Percentiles rank a stretch among this genome's conserved stretches.
These are phyloP conservation scores for Hyphodiscus hymeniophilus DNA, from an alignment of 495 filamentous ascomycete genomes.

Conservation along the genomic window DNA sequence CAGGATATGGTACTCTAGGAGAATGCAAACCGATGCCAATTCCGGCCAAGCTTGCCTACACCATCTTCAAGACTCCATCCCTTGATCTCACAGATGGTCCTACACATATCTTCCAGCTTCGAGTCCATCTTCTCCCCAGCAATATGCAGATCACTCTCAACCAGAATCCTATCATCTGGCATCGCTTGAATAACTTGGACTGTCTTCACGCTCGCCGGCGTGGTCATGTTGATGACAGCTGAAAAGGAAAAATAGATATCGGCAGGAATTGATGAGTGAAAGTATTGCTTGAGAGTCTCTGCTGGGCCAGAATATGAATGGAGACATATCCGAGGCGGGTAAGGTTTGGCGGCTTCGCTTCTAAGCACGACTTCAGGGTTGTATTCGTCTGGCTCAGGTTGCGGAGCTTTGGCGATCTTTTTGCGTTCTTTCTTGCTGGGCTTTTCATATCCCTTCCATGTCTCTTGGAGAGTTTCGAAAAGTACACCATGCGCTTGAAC, in stretches of 20 bases:
- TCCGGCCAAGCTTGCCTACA: conserved; percentile 56
- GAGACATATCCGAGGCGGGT: conserved; percentile 84
- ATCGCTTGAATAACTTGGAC: conserved; percentile 61
- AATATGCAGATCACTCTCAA: conserved; percentile 85
- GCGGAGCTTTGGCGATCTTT: conserved; percentile 29
- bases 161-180: conserved; percentile 69
- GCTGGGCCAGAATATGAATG: conserved; percentile 87
- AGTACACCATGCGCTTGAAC: conserved; percentile 84
- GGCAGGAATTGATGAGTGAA: conserved; percentile 64
- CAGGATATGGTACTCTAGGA: neutral
- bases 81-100: conserved; percentile 66
- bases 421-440: conserved; percentile 54
- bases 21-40: conserved; percentile 77
- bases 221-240: conserved; percentile 67
- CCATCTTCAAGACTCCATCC: conserved; percentile 72
- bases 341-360: conserved; percentile 38
- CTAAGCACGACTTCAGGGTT: conserved; percentile 15
- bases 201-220: conserved; percentile 41
- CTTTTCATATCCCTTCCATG: conserved; percentile 81
- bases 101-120: conserved; percentile 61
- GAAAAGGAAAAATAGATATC: conserved; percentile 88
- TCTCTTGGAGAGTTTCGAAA: conserved; percentile 61
- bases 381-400: conserved; percentile 25
- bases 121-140: conserved; percentile 80
- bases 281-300: conserved; percentile 69